These are phyloP conservation scores for Ceratobasidium sp. DNA, from an alignment of 1,284 basidiomycete genomes.

Conservation along the genomic window DNA sequence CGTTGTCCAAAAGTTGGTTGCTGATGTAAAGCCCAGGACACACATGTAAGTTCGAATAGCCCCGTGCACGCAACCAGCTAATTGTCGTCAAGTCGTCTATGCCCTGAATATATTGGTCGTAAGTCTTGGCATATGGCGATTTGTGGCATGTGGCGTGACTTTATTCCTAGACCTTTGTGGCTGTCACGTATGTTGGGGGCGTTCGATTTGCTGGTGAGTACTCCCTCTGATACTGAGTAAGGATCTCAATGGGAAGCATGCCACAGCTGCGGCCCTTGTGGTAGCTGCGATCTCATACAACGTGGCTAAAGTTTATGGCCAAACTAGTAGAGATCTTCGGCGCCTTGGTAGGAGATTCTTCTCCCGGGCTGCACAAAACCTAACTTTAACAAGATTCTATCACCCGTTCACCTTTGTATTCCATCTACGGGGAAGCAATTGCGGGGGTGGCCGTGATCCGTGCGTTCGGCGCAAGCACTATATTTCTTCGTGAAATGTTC, in stretches of 20 bases:
- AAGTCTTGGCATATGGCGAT: neutral
- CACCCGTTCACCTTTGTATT: slow-evolving; percentile 91
- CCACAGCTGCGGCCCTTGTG: slow-evolving; percentile 66
- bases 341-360: slow-evolving; percentile 71
- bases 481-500: slow-evolving; percentile 89
- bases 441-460: slow-evolving; percentile 82
- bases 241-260: neutral
- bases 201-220: slow-evolving; percentile 72
- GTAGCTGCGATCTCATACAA: slow-evolving; percentile 71
- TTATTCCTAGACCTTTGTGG: slow-evolving; percentile 69
- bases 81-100: neutral
- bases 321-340: slow-evolving; percentile 90
- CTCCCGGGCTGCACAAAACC: neutral
- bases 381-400: slow-evolving; percentile 73
- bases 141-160: slow-evolving; percentile 54
- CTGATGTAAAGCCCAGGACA: neutral
- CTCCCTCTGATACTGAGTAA: neutral
- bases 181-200: slow-evolving; percentile 87
- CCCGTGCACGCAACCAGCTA: neutral
- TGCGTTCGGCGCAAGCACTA: slow-evolving; percentile 88
- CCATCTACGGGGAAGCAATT: slow-evolving; percentile 92
- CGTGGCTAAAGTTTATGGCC: slow-evolving; percentile 79
- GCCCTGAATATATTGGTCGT: neutral
- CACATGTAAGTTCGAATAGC: neutral
- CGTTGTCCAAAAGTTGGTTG: too few relatives aligned